phyloP scores from a whole-genome alignment of 1,284 basidiomycete species.

The Ustilago lituana region DNA sequence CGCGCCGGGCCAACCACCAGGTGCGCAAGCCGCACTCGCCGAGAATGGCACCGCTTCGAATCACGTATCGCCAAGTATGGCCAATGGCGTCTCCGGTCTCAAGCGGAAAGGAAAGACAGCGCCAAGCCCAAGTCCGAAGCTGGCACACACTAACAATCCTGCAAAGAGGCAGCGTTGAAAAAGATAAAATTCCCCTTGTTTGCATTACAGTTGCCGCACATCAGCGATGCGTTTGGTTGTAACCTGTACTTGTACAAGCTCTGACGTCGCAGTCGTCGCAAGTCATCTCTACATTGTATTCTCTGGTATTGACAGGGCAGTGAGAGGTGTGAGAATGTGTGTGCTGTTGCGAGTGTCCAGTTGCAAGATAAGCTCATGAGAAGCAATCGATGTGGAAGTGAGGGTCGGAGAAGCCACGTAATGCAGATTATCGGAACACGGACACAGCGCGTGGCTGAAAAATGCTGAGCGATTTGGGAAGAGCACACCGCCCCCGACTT shows the following conservation, averaged over 20 bases:
- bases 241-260: constrained; percentile 6
- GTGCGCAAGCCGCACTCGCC: constrained; percentile 30
- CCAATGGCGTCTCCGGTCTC: constrained; percentile 23
- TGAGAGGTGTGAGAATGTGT: too few relatives aligned
- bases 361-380: too few relatives aligned
- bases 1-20: constrained; percentile 29
- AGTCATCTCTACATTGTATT: too few relatives aligned
- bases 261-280: too few relatives aligned
- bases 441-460: neutral
- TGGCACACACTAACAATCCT: constrained; percentile 26
- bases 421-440: constrained; percentile 1
- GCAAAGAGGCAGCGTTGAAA: constrained; percentile 41
- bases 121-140: constrained; percentile 46
- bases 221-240: too few relatives aligned
- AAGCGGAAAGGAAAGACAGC: constrained; percentile 46
- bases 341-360: too few relatives aligned
- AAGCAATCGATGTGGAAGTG: neutral
- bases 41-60: constrained; percentile 26
- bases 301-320: too few relatives aligned
- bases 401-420: too few relatives aligned
- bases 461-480: too few relatives aligned
- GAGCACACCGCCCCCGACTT: too few relatives aligned
- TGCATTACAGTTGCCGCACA: too few relatives aligned
- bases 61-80: constrained; percentile 32
- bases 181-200: neutral